Base-by-base conservation (phyloP, 2,329 filamentous ascomycete genomes). In the Aspergillus quadricinctus region DNA sequence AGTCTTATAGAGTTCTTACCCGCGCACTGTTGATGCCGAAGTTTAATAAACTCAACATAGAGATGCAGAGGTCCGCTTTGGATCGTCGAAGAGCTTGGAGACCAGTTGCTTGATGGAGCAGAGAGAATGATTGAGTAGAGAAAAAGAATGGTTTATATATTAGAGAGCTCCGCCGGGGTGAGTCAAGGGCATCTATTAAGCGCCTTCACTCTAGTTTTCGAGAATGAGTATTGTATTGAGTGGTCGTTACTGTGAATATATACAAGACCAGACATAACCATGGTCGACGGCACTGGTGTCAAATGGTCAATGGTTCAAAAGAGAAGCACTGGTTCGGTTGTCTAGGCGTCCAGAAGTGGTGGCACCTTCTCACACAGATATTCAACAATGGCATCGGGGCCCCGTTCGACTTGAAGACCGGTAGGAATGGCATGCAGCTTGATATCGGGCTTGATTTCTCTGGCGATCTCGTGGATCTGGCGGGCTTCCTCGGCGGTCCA, bases 401-500 rank as follows among this genome's bases (percentile, higher is more conserved):
- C 74, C 31, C 65, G 69, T 63, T 76, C 72, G 37, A 76, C 74
- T 63, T 77, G 75, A 53, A 77, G 61, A 9, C 75, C 75, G 28
- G 70, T 64, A 3, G 75, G 75, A 49, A 77, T 75, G 14, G 74
- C 75, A 57, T 77, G 73, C 35, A 74, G 67, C 64, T 74, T 76
- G 64, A 77, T 75, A 48, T 67, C 64, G 5, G 75, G 74, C 23
- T 66, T 69, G 57, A 73, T 68, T 23, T 66, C 69, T 19, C 66
- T 65, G 21, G 72, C 75, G 21, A 71, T 76, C 7, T 66, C 59
- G 45, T 75, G 72, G 48, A 77, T 76, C 41, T 69, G 61, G 9
- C 64, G 60, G 14, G 73, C 71, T 64, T 77, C 63, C 45, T 76
- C 72, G 2, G 66, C 69, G 31, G 78, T 77, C 81, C 81, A 83